Base-by-base conservation (phyloP, 1,139 yeast species). In the Sugiyamaella pinicola region DNA sequence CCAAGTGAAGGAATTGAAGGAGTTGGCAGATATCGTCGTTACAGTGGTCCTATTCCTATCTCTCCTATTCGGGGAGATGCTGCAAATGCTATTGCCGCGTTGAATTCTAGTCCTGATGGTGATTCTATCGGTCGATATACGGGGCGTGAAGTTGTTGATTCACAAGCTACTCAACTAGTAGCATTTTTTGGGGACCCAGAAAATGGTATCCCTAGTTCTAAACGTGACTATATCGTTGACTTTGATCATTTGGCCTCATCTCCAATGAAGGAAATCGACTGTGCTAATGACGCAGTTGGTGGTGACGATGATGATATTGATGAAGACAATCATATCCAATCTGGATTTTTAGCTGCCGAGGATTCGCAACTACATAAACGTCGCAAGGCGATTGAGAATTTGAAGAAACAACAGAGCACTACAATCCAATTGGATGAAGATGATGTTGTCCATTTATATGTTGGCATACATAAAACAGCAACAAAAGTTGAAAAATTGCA, bases 231-330 rank as follows among this genome's bases (percentile, higher is more conserved):
- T 29, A 19, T 35, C 3, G 22, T 51, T 4, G 47, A 51, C 42
- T 51, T 51, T 40, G 47, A 51, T 1, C 41, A 41, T n/a, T 24
- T 51, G 10, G 54, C 51, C 4, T 51, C 54, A 2, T 51, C 54
- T 21, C 54, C 54, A 10, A 26, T 40, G 17, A 47, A 33, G 46
- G 22, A 18, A n/a, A n/a, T n/a, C n/a, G n/a, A n/a, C n/a, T n/a
- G n/a, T n/a, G 38, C 2, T 31, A 10, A n/a, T 29, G 46, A 40
- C 33, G 9, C 7, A 24, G 21, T 15, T 24, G 19, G 17, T 15
- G 33, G 15, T 33, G 39, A 4, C 12, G 40, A 31, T 15, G 39
- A 34, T 13, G 42, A 7, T 34, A 46, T 12, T 12, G 31, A 18
- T 13, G 31, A 8, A 10, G 48, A 35, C 18, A 31, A 34, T 22